Percentiles rank a stretch among this genome's conserved stretches.
phyloP scores from a whole-genome alignment of 345 rosid genomes.

The Eucalyptus regnans region DNA sequence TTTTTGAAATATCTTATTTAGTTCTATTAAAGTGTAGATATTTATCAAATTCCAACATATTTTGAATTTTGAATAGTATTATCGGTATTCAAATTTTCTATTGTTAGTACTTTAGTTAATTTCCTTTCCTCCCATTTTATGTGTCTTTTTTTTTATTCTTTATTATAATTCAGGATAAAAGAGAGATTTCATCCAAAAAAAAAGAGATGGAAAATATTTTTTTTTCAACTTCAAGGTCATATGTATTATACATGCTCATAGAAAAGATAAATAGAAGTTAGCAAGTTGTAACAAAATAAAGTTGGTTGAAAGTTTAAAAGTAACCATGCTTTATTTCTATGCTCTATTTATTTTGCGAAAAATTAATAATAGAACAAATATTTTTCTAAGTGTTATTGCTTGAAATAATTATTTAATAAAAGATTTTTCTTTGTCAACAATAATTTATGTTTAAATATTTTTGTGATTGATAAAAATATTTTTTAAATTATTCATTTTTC shows the following conservation, averaged over 20 bases:
- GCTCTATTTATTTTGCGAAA: too few relatives aligned
- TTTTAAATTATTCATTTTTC: too few relatives aligned
- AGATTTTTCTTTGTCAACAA: too few relatives aligned
- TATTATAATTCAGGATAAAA: background rate
- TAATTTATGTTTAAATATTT: too few relatives aligned
- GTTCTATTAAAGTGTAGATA: background rate
- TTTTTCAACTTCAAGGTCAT: background rate
- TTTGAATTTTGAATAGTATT: background rate
- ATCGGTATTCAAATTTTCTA: background rate
- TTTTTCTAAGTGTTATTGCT: too few relatives aligned
- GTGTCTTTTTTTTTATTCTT: background rate
- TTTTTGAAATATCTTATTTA: background rate
- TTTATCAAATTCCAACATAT: background rate
- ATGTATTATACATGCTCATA: background rate
- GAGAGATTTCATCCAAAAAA: background rate
- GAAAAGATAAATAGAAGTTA: background rate
- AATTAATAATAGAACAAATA: too few relatives aligned
- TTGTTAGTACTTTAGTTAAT: background rate
- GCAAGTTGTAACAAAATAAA: background rate
- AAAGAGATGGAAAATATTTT: background rate
- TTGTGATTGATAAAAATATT: accelerated
- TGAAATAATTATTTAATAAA: too few relatives aligned
- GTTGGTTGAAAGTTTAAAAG: background rate
- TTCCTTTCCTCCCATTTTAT: background rate
- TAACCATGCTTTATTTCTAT: too few relatives aligned